A percentile compares a stretch with the other conserved stretches of the same genome.
Evolutionary conservation across 306 rosid species (phyloP).

Genomic region (Ochetophila trinervis): DNA sequence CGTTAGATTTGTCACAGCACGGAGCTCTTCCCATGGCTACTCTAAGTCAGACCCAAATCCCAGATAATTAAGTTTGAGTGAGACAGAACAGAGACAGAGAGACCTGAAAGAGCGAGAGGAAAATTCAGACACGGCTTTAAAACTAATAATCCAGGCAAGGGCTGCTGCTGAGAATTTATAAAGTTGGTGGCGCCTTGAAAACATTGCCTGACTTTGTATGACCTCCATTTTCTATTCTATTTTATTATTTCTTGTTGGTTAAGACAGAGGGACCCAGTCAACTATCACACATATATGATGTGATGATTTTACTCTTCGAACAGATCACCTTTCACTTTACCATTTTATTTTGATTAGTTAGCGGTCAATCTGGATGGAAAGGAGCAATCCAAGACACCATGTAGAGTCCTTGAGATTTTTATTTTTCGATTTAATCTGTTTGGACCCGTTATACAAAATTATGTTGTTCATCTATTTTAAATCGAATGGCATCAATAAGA

Average conservation of each 20-base stretch:
- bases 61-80: too few species aligned
- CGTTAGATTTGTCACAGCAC: constrained; percentile 86
- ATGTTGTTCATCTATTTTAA: too few species aligned
- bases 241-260: constrained; percentile 5
- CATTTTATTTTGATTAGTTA: too few species aligned
- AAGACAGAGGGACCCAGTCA: constrained; percentile 36
- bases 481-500: background rate
- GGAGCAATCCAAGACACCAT: too few species aligned
- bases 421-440: too few species aligned
- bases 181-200: constrained; percentile 29
- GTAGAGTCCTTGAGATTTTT: too few species aligned
- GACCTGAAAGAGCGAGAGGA: too few species aligned
- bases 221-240: background rate
- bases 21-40: constrained; percentile 83
- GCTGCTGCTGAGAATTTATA: constrained; percentile 29
- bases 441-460: too few species aligned
- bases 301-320: background rate
- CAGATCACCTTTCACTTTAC: too few species aligned
- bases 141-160: constrained; percentile 4
- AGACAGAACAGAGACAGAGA: constrained; percentile 4
- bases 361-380: too few species aligned
- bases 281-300: constrained; percentile 12
- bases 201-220: constrained; percentile 18
- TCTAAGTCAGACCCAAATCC: background rate
- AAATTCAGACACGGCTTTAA: constrained; percentile 21